Evolutionary conservation across 306 rosid species (phyloP).

Genomic region (Adenanthera pavonina): DNA sequence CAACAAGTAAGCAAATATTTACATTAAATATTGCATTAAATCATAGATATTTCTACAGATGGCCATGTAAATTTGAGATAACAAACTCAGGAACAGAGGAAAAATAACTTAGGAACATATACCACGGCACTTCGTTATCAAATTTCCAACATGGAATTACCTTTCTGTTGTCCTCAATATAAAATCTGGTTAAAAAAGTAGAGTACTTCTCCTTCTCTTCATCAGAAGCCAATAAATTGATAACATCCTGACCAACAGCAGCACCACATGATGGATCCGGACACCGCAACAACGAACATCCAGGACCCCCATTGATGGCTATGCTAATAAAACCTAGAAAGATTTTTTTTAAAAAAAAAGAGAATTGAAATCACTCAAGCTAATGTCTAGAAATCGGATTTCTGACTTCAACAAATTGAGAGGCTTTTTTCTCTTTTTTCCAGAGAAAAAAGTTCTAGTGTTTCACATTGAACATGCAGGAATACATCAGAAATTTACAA

Average conservation of each 20-base stretch:
- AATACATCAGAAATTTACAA: neutral
- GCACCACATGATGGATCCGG: constrained; percentile 77
- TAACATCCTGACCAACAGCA: constrained; percentile 68
- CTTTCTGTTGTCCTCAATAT: constrained; percentile 74
- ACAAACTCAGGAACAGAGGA: neutral
- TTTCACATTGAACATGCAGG: neutral
- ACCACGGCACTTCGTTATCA: neutral
- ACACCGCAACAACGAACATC: constrained; percentile 69
- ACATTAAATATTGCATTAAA: too few species aligned
- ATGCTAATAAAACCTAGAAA: constrained; percentile 59
- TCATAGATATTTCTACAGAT: too few species aligned
- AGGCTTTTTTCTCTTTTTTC: neutral
- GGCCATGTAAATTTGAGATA: neutral
- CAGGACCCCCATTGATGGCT: constrained; percentile 73
- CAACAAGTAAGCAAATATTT: too few species aligned
- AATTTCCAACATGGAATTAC: constrained; percentile 32
- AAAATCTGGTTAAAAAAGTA: constrained; percentile 64
- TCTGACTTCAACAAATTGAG: neutral
- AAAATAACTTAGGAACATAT: neutral
- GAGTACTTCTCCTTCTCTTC: constrained; percentile 62
- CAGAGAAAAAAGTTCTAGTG: neutral
- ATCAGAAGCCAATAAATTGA: constrained; percentile 47
- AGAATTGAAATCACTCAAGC: neutral
- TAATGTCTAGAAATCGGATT: neutral
- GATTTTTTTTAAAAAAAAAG: neutral